Evolutionary conservation across 2,329 filamentous ascomycete species (phyloP).

Genomic region (Monosporascus ibericus): DNA sequence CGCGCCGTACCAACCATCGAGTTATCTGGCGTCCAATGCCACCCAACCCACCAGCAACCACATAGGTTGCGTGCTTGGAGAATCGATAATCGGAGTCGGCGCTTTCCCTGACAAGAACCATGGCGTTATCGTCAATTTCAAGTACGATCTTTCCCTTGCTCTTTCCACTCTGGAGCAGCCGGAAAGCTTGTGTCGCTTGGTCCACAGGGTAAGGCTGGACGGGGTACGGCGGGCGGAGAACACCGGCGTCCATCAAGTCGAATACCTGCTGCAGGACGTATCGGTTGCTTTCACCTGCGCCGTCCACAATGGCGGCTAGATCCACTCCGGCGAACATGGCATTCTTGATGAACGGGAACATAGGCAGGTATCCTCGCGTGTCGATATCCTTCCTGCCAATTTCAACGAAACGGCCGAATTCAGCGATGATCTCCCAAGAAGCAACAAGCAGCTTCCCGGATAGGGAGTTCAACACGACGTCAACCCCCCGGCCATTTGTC

Average conservation of each 20-base stretch:
- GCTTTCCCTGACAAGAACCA: conserved; percentile 1
- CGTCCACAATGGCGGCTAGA: no score
- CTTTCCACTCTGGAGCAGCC: conserved; percentile 31
- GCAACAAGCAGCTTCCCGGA: conserved; percentile 9
- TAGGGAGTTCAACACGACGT: conserved; percentile 14
- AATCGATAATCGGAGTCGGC: neutral
- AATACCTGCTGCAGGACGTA: neutral
- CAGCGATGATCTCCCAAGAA: conserved; percentile 9
- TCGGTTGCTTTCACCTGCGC: no score
- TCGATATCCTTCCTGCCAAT: conserved; percentile 3
- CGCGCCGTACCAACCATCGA: conserved; percentile 17
- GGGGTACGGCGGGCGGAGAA: conserved; percentile 13
- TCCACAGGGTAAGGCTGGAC: conserved; percentile 16
- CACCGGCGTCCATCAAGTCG: neutral
- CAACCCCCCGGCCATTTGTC: conserved; percentile 10
- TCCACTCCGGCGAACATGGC: neutral
- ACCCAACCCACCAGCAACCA: conserved; percentile 24
- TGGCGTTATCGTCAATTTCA: conserved; percentile 3
- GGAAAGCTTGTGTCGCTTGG: conserved; percentile 28
- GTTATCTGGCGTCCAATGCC: conserved; percentile 20
- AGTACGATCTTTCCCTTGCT: conserved; percentile 35
- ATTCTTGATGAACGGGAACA: conserved; percentile 4
- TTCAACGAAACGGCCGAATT: conserved; percentile 9
- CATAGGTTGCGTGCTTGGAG: neutral
- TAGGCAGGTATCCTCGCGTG: conserved; percentile 3